Evolutionary conservation across 345 rosid genomes (phyloP), one percentile per base, ranked within the genome.

Genomic region (Durio zibethinus): DNA sequence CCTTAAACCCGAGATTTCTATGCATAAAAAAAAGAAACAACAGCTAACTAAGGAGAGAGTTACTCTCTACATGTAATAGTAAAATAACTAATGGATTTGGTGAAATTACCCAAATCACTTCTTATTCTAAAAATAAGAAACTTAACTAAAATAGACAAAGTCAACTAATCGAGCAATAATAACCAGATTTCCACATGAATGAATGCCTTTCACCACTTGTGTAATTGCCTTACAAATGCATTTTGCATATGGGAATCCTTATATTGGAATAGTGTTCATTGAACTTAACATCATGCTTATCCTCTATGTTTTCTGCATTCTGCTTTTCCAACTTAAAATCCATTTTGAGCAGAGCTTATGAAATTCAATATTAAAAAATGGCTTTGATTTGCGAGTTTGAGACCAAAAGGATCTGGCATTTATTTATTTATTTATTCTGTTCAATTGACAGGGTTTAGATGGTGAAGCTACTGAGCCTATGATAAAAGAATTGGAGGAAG

Each of bases 391-490:
- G 1, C 43, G 0, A 35, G 47, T 42, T 0, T 38, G 36, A 27
- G 18, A 45, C 54, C 25, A 43, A 15, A 43, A 60, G 57, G 40
- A 61, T 10, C 25, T 42, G 23, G 14, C 27, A 42, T 45, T 61
- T 45, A 20, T 57, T 42, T 40, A 42, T 42, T 42, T 60, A 20
- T 4, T 40, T 12, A 11, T 53, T 77, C 38, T 31, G 6, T 61
- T 69, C 75, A 76, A 69, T 80, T 79, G 50, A 67, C 87, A 93
- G 99, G 99, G 99, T 57, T 85, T 93, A 72, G 99, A 96, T 85
- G 99, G 99, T 81, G 99, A 96, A 91, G 99, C 98, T 71, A 96
- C 99, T 53, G 99, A 96, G 73, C 99, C 98, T 75, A 96, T 96
- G 99, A 93, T 96, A 76, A 93, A 96, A 89, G 97, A 96, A 81